Evolutionary conservation across 805 yeast species (phyloP).

Genomic region (Brettanomyces sp.): DNA sequence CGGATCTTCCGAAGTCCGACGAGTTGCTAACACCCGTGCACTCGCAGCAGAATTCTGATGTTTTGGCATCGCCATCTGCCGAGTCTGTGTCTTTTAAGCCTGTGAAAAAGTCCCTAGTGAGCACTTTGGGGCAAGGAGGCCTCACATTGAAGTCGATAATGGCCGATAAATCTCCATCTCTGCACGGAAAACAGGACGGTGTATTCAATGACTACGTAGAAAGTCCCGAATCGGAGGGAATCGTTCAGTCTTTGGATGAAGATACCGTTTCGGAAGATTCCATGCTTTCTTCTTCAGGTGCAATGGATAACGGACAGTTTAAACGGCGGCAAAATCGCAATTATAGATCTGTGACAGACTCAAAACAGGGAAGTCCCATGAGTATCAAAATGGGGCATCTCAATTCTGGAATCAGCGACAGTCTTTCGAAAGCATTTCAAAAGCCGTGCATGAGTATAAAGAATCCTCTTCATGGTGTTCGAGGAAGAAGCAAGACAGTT

Average conservation of each 20-base stretch:
- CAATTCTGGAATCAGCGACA: neutral
- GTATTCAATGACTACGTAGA: neutral
- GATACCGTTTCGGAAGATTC: too few species aligned
- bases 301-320: too few species aligned
- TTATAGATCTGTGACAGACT: too few species aligned
- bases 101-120: conserved; percentile 35
- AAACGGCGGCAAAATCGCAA: too few species aligned
- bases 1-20: too few species aligned
- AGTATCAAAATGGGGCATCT: neutral
- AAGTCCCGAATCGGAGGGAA: neutral
- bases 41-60: neutral
- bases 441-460: too few species aligned
- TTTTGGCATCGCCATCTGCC: conserved; percentile 1
- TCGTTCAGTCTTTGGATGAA: neutral
- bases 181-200: too few species aligned
- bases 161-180: too few species aligned
- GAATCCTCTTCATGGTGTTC: too few species aligned
- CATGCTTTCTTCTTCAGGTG: too few species aligned
- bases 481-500: too few species aligned
- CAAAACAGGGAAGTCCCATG: neutral
- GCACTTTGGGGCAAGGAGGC: conserved; percentile 41
- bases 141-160: conserved; percentile 28
- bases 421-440: neutral
- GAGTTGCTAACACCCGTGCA: too few species aligned
- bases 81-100: conserved; percentile 35